A percentile compares a stretch with the other conserved stretches of the same genome.
Conservation (phyloP, 2,329 filamentous ascomycete genomes). For the Plenodomus biglobosus region DNA sequence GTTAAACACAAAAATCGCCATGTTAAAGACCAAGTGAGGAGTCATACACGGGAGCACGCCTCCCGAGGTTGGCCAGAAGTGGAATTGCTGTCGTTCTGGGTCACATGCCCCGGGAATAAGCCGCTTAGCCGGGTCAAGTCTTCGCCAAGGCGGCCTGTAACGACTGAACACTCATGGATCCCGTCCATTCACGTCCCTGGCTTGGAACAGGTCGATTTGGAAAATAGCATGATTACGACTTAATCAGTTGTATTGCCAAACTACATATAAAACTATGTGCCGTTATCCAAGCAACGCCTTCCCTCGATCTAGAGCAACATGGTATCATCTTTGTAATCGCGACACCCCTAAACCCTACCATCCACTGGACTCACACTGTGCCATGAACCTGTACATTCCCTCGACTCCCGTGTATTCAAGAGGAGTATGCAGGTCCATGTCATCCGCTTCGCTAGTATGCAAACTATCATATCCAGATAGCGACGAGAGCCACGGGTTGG, state of each 20-base stretch:
- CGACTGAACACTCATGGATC: too few relatives aligned
- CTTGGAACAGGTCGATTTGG: too few relatives aligned
- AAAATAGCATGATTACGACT: neutral
- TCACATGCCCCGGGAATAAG: neutral
- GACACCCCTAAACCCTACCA: slow-evolving; percentile 4
- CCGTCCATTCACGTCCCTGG: too few relatives aligned
- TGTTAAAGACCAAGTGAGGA: neutral
- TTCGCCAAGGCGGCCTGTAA: neutral
- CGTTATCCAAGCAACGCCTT: slow-evolving; percentile 7
- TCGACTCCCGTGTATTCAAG: slow-evolving; percentile 65
- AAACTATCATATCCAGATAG: slow-evolving; percentile 60
- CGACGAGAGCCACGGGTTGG: slow-evolving; percentile 57
- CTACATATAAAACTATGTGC: neutral
- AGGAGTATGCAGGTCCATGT: slow-evolving; percentile 41
- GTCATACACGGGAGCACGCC: neutral
- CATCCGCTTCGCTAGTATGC: slow-evolving; percentile 56
- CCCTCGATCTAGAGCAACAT: slow-evolving; percentile 32
- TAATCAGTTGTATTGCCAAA: neutral
- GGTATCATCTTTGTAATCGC: slow-evolving; percentile 22
- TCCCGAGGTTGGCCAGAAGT: neutral
- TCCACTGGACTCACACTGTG: slow-evolving; percentile 58
- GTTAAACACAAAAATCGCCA: neutral
- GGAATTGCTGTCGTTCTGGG: neutral
- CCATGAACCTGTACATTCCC: slow-evolving; percentile 67
- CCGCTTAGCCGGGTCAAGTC: neutral